Base-by-base conservation (phyloP, 2,329 filamentous ascomycete genomes). In the Paraphaeosphaeria sporulosa region DNA sequence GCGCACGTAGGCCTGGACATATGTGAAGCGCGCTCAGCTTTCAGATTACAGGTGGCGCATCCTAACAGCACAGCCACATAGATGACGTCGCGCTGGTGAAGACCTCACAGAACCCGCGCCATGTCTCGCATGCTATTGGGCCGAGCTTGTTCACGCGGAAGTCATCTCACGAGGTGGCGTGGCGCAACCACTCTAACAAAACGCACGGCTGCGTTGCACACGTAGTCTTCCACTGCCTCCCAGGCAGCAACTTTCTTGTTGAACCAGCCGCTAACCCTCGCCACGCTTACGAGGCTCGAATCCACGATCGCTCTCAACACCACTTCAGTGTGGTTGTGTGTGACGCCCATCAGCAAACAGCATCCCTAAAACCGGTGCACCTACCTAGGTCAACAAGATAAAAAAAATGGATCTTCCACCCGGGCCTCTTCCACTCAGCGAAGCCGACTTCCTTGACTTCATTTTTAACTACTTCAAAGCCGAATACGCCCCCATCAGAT, bases 401-500 rank as follows among this genome's bases (percentile, higher is more conserved):
- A 40, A 42, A 42, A 76, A 42, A 42, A 76, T 76, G 73, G 73
- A 76, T 42, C 75, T 77, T 27, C 75, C 74, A 4, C 61, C 71
- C 57, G 64, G 73, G 56, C 51, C 71, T 65, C 62, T 68, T 4
- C 71, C 75, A 4, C 68, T 78, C 15, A 73, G 64, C 25, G 74
- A 76, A 51, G 52, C 59, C 7, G 75, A 78, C 49, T 72, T 78
- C 32, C 58, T 75, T 6, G 74, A 76, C 48, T 78, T 78, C 52
- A 59, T 76, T 8, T 74, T 63, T 63, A 77, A 76, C 51, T 78
- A 78, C 55, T 77, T 71, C 68, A 78, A 76, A 60, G 74, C 74
- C 17, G 75, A 78, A 67, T 78, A 78, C 49, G 67, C 71, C 2
- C 75, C 75, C 3, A 76, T 78, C 12, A 69, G 74, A 23, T 76